These are phyloP conservation scores for Oidiodendron maius DNA, from an alignment of 495 filamentous ascomycete species.

Conservation along the genomic window DNA sequence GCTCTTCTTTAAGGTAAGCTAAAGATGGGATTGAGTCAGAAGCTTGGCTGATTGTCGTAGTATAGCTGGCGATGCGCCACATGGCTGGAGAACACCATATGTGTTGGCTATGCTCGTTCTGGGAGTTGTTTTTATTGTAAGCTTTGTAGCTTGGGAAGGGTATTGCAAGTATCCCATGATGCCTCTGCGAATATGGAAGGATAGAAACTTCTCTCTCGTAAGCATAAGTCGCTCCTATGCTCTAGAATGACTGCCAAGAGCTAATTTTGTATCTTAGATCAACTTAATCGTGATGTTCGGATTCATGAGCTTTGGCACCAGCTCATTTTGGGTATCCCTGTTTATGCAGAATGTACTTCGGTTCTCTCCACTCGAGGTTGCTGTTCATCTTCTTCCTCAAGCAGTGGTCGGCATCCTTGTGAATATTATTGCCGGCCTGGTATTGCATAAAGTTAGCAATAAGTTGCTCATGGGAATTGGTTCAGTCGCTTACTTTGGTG, in stretches of 20 bases:
- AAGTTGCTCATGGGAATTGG: constrained; percentile 43
- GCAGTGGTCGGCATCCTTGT: constrained; percentile 45
- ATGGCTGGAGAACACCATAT: constrained; percentile 57
- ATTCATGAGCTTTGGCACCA: constrained; percentile 43
- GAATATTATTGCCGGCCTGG: constrained; percentile 41
- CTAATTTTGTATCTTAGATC: constrained; percentile 31
- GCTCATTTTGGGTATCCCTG: constrained; percentile 47
- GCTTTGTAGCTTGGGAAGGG: constrained; percentile 58
- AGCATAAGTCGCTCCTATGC: constrained; percentile 20
- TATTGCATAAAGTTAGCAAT: constrained; percentile 45
- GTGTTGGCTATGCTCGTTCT: constrained; percentile 57
- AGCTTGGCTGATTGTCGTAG: constrained; percentile 15
- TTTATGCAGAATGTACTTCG: constrained; percentile 49
- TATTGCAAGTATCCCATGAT: constrained; percentile 43
- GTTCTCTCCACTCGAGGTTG: constrained; percentile 43
- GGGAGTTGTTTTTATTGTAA: constrained; percentile 46
- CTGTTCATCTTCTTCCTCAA: constrained; percentile 49
- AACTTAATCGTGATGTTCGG: constrained; percentile 43
- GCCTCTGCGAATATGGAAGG: constrained; percentile 49
- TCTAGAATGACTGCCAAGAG: neutral
- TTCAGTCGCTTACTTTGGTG: constrained; percentile 33
- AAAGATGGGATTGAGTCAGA: too few relatives aligned
- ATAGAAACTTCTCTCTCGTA: constrained; percentile 46
- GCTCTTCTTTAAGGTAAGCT: constrained; percentile 55
- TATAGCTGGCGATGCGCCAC: constrained; percentile 32